Percentiles rank a stretch among this genome's conserved stretches.
Conservation (phyloP, 805 yeast genomes). For the Sungouiella blattae region DNA sequence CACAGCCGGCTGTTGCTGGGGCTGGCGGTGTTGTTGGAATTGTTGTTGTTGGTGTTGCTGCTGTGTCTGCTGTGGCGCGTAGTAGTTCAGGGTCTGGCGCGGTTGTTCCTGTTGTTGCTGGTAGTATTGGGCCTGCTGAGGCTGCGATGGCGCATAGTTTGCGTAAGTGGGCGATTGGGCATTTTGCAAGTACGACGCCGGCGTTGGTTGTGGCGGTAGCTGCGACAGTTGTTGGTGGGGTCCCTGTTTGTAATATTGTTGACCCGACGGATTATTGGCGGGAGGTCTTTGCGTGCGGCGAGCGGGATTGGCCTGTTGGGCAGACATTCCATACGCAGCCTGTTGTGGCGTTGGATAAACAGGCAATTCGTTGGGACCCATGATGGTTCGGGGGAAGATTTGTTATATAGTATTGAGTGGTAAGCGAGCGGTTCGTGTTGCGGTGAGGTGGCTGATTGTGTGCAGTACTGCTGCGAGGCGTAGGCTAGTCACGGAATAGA, state of each 20-base stretch:
- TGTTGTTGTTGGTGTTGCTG: slow-evolving; percentile 1
- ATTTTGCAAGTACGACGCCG: slow-evolving; percentile 6
- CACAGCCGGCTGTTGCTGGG: neutral
- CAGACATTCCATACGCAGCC: slow-evolving; percentile 24
- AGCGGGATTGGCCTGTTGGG: slow-evolving; percentile 9
- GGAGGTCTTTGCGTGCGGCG: slow-evolving; percentile 9
- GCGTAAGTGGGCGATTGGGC: too few species aligned
- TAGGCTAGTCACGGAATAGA: too few species aligned
- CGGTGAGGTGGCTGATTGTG: too few species aligned
- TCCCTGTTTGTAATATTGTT: too few species aligned
- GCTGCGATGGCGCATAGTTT: too few species aligned
- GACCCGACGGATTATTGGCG: too few species aligned
- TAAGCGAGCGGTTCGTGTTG: too few species aligned
- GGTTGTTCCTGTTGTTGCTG: slow-evolving; percentile 1
- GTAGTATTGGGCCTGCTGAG: neutral
- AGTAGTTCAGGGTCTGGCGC: slow-evolving; percentile 3
- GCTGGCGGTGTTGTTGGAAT: neutral
- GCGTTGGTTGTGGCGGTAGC: slow-evolving; percentile 12
- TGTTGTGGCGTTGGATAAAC: slow-evolving; percentile 45
- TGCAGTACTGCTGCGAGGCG: too few species aligned
- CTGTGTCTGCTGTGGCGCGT: slow-evolving; percentile 1
- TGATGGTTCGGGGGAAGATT: too few species aligned
- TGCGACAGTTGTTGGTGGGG: slow-evolving; percentile 11
- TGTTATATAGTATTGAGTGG: too few species aligned
- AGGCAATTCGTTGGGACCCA: slow-evolving; percentile 36